Percentiles rank a stretch among this genome's conserved stretches.
Conservation (phyloP, 2,329 filamentous ascomycete species). For the Cordyceps sp. region DNA sequence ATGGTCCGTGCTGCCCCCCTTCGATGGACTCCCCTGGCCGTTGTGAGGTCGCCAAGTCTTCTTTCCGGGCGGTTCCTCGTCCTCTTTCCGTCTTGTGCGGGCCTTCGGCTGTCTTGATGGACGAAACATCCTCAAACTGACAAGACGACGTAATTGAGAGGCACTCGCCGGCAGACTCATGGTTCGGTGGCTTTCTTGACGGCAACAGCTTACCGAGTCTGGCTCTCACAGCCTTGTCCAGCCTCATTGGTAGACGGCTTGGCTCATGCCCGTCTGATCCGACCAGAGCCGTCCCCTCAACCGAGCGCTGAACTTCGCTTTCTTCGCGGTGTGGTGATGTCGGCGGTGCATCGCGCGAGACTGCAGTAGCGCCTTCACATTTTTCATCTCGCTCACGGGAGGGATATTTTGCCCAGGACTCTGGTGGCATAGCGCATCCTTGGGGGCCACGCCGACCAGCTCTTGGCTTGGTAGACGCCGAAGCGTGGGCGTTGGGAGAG, state of each 20-base stretch:
- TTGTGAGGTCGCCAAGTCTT: not conserved
- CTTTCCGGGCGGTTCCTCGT: too few species aligned
- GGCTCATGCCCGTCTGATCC: constrained; percentile 1
- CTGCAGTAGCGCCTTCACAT: not conserved
- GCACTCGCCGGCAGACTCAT: too few species aligned
- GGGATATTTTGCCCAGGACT: constrained; percentile 19
- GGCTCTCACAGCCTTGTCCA: constrained; percentile 12
- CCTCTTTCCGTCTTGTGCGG: too few species aligned
- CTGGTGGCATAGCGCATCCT: too few species aligned
- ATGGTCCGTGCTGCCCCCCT: too few species aligned
- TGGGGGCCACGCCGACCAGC: too few species aligned
- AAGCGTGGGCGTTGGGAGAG: too few species aligned
- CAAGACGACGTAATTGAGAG: too few species aligned
- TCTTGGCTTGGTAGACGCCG: not conserved
- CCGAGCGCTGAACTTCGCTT: not conserved
- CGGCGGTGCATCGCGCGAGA: not conserved
- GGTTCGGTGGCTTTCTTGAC: constrained; percentile 1
- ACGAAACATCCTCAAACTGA: too few species aligned
- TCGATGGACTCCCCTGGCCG: not conserved
- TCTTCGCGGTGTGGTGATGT: constrained; percentile 2
- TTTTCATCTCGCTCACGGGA: constrained; percentile 14
- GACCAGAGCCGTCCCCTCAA: not conserved
- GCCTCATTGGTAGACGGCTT: constrained; percentile 12
- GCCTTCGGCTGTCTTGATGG: too few species aligned
- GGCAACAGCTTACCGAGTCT: constrained; percentile 4